Evolutionary conservation across 371 early-diverging fungal species (phyloP), one percentile per base, ranked within the genome.

Genomic region (Lichtheimia hyalospora): DNA sequence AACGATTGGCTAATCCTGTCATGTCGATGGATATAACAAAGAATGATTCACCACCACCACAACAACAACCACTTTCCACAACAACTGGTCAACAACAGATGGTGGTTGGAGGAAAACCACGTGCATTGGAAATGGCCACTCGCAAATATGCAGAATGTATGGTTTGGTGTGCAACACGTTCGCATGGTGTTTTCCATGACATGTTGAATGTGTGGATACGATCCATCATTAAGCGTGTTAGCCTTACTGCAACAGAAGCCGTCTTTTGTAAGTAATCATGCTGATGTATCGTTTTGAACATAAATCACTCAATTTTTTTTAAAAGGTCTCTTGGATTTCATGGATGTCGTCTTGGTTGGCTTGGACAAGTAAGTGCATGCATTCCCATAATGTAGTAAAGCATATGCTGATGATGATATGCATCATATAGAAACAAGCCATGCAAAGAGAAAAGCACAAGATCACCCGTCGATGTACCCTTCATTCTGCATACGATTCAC

Each of bases 171-270:
- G 67, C 74, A 21, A 68, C 69, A 25, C 24, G 27, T 16, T 49
- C 59, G 16, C 4, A 21, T 40, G 59, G 52, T 16, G 57, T 81
- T 4, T 85, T 72, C 58, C 70, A 80, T 18, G 82, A 81, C 6
- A 83, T 83, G 83, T 52, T 79, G 18, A 82, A 83, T 61, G 66
- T 79, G 23, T 85, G 82, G 82, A 64, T 85, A 25, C 71, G 79
- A n/a, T 61, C 77, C 5, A 80, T 73, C 10, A 73, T 81, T 7
- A 82, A 75, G 43, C 74, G 57, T 39, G 81, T 83, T 1, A 71
- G 75, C 5, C 58, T 82, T 18, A 77, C 74, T 50, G 77, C 74
- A 49, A 75, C 78, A 2, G 83, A 82, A 60, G 77, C 80, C 21
- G 80, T 83, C 8, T 85, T 77, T 60, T 81, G 85, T 73, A 63